Percentiles rank a stretch among this genome's conserved stretches.
phyloP scores from a whole-genome alignment of 768 basidiomycete genomes.

The Dendrothele bispora region DNA sequence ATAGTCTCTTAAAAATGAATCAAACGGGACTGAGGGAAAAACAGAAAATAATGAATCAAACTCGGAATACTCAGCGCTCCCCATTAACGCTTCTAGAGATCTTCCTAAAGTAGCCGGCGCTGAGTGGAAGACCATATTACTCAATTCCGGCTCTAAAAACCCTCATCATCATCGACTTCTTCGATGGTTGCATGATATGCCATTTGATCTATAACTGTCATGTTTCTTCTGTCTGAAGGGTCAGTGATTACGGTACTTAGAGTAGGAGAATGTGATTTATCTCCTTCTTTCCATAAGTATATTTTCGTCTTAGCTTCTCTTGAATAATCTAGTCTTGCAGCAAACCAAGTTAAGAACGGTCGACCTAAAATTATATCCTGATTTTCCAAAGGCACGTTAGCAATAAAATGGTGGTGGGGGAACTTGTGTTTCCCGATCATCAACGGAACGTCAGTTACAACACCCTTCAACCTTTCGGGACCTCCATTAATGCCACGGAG shows the following conservation, averaged over 20 bases:
- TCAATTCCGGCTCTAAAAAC: conserved; percentile 10
- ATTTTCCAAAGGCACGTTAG: background rate
- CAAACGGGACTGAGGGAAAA: background rate
- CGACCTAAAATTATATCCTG: conserved; percentile 19
- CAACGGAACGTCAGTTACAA: conserved; percentile 14
- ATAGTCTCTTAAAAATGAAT: conserved; percentile 2
- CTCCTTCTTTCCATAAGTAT: background rate
- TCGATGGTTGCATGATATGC: background rate
- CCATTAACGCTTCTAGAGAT: conserved; percentile 13
- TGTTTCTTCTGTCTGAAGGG: conserved; percentile 3
- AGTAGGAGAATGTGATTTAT: background rate
- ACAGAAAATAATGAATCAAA: background rate
- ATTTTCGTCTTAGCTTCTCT: background rate
- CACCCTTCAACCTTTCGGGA: conserved; percentile 14
- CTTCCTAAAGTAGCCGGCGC: conserved; percentile 13
- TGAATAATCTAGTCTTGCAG: conserved; percentile 6
- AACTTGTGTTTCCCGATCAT: conserved; percentile 18
- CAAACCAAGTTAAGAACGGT: conserved; percentile 13
- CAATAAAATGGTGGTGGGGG: conserved; percentile 27
- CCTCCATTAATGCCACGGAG: conserved; percentile 22
- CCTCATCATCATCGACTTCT: background rate
- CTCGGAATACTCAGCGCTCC: background rate
- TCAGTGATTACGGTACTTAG: background rate
- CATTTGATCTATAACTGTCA: background rate
- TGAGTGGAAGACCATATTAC: background rate